Evolutionary conservation across 805 yeast genomes (phyloP).

Genomic region (Schizosaccharomyces lindneri): DNA sequence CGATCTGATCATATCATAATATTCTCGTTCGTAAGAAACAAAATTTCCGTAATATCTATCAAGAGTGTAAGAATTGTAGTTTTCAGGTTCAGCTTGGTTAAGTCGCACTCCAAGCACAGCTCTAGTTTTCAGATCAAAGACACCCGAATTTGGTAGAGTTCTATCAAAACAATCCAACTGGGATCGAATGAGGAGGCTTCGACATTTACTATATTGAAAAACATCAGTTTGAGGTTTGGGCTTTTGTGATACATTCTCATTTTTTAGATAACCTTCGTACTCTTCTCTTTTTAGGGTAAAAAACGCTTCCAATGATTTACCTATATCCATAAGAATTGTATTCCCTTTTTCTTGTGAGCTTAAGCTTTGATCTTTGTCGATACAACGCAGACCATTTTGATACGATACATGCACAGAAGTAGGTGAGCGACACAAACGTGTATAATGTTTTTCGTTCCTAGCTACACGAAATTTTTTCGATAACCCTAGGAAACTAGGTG

Average conservation of each 20-base stretch:
- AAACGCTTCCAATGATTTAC: not conserved
- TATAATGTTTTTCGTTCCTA: not conserved
- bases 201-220: constrained; percentile 52
- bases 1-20: constrained; percentile 45
- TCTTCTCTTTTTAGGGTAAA: constrained; percentile 3
- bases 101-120: constrained; percentile 72
- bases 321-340: not conserved
- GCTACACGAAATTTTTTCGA: constrained; percentile 18
- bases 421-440: constrained; percentile 16
- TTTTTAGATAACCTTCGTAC: constrained; percentile 2
- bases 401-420: constrained; percentile 31
- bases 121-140: constrained; percentile 76
- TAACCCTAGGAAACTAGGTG: constrained; percentile 22
- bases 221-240: constrained; percentile 1
- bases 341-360: constrained; percentile 11
- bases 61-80: constrained; percentile 41
- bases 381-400: constrained; percentile 26
- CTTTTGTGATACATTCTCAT: too few relatives aligned
- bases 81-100: constrained; percentile 39
- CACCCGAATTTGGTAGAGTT: constrained; percentile 67
- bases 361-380: constrained; percentile 35
- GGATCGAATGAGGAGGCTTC: constrained; percentile 57
- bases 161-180: constrained; percentile 67
- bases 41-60: constrained; percentile 32
- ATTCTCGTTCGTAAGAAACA: constrained; percentile 69